These are phyloP conservation scores for Hyaloscypha hepaticicola DNA, from an alignment of 495 filamentous ascomycete species.

Conservation along the genomic window DNA sequence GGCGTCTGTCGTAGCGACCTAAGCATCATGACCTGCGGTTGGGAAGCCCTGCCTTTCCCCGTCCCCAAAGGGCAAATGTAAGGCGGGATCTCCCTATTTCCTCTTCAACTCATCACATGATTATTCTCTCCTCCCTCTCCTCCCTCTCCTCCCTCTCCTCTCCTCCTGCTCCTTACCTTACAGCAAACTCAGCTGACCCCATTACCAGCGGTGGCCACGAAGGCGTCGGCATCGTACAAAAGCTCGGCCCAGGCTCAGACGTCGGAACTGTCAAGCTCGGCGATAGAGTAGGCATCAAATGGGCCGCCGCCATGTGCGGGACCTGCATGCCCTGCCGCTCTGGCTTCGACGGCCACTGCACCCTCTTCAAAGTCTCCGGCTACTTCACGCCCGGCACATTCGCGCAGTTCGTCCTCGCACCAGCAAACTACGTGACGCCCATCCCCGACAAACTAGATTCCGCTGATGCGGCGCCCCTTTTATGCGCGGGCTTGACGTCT, in stretches of 20 bases:
- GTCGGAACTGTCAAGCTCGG: slow-evolving; percentile 55
- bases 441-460: slow-evolving; percentile 58
- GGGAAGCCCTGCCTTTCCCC: slow-evolving; percentile 41
- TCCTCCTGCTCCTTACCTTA: too few species aligned
- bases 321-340: slow-evolving; percentile 43
- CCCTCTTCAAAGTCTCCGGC: slow-evolving; percentile 47
- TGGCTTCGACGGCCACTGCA: slow-evolving; percentile 51
- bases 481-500: slow-evolving; percentile 58
- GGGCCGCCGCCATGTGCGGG: slow-evolving; percentile 36
- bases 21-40: slow-evolving; percentile 53
- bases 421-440: slow-evolving; percentile 64
- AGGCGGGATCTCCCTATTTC: too few species aligned
- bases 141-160: too few species aligned
- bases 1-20: slow-evolving; percentile 69
- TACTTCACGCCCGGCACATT: slow-evolving; percentile 52
- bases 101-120: too few species aligned
- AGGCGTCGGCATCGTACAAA: slow-evolving; percentile 56
- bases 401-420: slow-evolving; percentile 62
- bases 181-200: too few species aligned
- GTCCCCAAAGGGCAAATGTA: slow-evolving; percentile 61
- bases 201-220: slow-evolving; percentile 67
- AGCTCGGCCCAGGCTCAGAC: slow-evolving; percentile 53
- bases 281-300: slow-evolving; percentile 62
- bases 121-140: too few species aligned
- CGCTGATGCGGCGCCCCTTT: slow-evolving; percentile 60